These are phyloP conservation scores for Ulmus americana DNA, from an alignment of 331 rosid genomes.

Conservation along the genomic window DNA sequence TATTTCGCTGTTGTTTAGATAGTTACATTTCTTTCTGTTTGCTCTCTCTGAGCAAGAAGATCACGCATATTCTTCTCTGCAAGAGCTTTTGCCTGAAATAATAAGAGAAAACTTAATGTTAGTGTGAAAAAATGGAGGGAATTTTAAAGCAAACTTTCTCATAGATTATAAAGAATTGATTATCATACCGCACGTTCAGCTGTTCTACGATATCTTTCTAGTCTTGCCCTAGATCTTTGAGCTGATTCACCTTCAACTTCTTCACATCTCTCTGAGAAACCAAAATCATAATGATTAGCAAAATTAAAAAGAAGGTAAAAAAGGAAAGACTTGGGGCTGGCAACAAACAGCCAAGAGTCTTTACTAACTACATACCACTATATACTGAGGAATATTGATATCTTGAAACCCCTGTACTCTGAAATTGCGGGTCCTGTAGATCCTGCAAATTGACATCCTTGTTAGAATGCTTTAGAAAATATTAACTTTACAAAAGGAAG, in stretches of 20 bases:
- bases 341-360: not conserved
- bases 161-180: conserved; percentile 12
- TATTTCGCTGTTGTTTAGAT: conserved; percentile 9
- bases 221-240: conserved; percentile 84
- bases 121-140: not conserved
- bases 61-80: conserved; percentile 89
- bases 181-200: conserved; percentile 77
- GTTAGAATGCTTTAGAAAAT: conserved; percentile 15
- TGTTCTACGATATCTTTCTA: conserved; percentile 84
- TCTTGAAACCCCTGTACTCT: conserved; percentile 38
- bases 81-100: conserved; percentile 79
- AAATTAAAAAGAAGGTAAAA: conserved; percentile 11
- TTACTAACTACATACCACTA: conserved; percentile 45
- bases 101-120: conserved; percentile 31
- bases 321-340: conserved; percentile 4
- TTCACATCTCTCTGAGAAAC: conserved; percentile 53
- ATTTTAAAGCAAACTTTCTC: conserved; percentile 6
- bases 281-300: conserved; percentile 13
- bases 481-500: conserved; percentile 14
- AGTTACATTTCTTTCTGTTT: conserved; percentile 74
- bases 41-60: conserved; percentile 81
- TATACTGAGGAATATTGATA: conserved; percentile 42
- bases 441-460: conserved; percentile 41
- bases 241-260: conserved; percentile 75
- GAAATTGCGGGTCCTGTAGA: conserved; percentile 45